A percentile compares a stretch with the other conserved stretches of the same genome.
Evolutionary conservation across 2,329 filamentous ascomycete genomes (phyloP).

Genomic region (Sarocladiaceae sp.): DNA sequence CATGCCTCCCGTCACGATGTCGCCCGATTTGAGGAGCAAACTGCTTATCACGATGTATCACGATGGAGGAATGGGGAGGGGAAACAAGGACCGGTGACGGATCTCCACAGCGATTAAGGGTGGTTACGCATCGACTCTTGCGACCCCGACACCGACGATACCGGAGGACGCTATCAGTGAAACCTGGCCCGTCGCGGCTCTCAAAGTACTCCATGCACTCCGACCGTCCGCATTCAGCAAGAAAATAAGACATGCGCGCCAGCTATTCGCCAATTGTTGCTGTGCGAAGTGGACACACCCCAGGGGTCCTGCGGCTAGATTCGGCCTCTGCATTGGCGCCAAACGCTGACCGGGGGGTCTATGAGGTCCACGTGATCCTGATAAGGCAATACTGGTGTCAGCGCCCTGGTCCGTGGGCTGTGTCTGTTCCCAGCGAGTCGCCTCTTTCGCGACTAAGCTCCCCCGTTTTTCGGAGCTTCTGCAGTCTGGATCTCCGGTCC

Average conservation of each 20-base stretch:
- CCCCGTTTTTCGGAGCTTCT: slow-evolving; percentile 7
- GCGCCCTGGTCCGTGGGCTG: slow-evolving; percentile 6
- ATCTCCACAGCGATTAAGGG: slow-evolving; percentile 1
- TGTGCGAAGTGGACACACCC: slow-evolving; percentile 2
- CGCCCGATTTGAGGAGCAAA: background rate
- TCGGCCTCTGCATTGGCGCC: slow-evolving; percentile 10
- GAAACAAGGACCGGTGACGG: background rate
- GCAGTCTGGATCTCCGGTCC: slow-evolving; percentile 7
- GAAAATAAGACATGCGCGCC: background rate
- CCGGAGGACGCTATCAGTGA: slow-evolving; percentile 8
- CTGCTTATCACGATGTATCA: slow-evolving; percentile 5
- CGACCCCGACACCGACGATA: slow-evolving; percentile 4
- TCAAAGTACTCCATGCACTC: slow-evolving; percentile 4
- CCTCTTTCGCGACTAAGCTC: background rate
- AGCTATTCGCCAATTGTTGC: slow-evolving; percentile 7
- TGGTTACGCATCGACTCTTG: slow-evolving; percentile 7
- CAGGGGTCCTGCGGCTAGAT: slow-evolving; percentile 7
- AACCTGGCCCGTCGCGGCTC: background rate
- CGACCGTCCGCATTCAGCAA: slow-evolving; percentile 9
- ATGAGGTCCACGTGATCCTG: slow-evolving; percentile 8
- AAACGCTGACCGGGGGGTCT: background rate
- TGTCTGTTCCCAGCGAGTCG: background rate
- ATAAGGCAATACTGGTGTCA: slow-evolving; percentile 10
- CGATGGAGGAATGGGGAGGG: background rate
- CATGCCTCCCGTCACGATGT: background rate